Percentiles rank a stretch among this genome's conserved stretches.
Evolutionary conservation across 2,329 filamentous ascomycete genomes (phyloP).

Genomic region (Tolypocladium nubicola): DNA sequence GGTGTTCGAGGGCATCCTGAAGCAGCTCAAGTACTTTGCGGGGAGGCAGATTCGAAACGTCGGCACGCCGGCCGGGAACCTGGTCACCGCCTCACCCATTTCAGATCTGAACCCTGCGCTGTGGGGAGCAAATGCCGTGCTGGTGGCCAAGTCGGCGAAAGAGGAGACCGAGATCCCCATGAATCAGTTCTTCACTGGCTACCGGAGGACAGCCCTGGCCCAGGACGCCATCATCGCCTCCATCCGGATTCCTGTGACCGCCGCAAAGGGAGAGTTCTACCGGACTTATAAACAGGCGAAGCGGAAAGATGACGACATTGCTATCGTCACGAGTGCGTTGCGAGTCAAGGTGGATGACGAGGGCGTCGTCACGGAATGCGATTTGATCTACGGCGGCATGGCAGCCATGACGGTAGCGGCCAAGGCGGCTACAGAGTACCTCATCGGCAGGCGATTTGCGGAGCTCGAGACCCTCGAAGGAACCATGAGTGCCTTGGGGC

Average conservation of each 20-base stretch:
- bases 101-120: slow-evolving; percentile 94
- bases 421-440: slow-evolving; percentile 62
- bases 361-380: slow-evolving; percentile 61
- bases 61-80: slow-evolving; percentile 89
- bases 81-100: slow-evolving; percentile 91
- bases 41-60: slow-evolving; percentile 94
- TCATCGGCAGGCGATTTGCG: slow-evolving; percentile 69
- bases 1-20: slow-evolving; percentile 81
- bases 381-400: slow-evolving; percentile 91
- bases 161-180: slow-evolving; percentile 81
- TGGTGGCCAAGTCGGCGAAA: slow-evolving; percentile 68
- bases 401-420: slow-evolving; percentile 84
- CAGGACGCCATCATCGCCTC: slow-evolving; percentile 75
- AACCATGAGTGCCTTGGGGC: slow-evolving; percentile 77
- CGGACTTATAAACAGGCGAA: slow-evolving; percentile 94
- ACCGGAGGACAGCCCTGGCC: slow-evolving; percentile 72
- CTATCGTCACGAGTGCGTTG: slow-evolving; percentile 85
- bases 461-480: slow-evolving; percentile 79
- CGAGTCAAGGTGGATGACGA: slow-evolving; percentile 60
- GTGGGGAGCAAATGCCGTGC: slow-evolving; percentile 71
- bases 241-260: slow-evolving; percentile 72
- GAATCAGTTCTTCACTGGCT: slow-evolving; percentile 85
- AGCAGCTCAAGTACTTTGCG: slow-evolving; percentile 90
- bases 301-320: slow-evolving; percentile 95
- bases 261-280: slow-evolving; percentile 69